Percentiles rank a stretch among this genome's conserved stretches.
Conservation (phyloP, 1,284 basidiomycete genomes). For the Marasmius fiardii region DNA sequence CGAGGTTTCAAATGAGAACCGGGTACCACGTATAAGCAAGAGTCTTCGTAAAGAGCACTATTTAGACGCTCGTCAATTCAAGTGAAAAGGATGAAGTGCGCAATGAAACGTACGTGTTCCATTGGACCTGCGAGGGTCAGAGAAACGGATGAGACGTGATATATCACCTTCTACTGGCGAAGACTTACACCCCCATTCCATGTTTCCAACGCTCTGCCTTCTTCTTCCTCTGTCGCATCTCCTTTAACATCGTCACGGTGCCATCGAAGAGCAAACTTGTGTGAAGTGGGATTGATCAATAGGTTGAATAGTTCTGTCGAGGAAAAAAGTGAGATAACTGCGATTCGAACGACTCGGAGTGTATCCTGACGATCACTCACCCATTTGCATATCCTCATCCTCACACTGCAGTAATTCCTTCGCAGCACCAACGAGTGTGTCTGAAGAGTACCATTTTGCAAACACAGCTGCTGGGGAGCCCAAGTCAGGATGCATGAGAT, state of each 20-base stretch:
- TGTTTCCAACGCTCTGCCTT: slow-evolving; percentile 50
- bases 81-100: neutral
- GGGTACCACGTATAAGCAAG: slow-evolving; percentile 75
- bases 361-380: slow-evolving; percentile 34
- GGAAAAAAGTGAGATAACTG: neutral
- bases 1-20: slow-evolving; percentile 62
- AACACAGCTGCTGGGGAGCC: slow-evolving; percentile 47
- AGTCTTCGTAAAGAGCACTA: slow-evolving; percentile 72
- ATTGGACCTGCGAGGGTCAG: slow-evolving; percentile 57
- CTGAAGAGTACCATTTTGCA: slow-evolving; percentile 66
- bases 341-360: too few species aligned
- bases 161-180: neutral
- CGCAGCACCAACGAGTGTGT: slow-evolving; percentile 46
- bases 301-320: slow-evolving; percentile 76
- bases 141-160: neutral
- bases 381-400: slow-evolving; percentile 69
- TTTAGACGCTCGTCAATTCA: neutral
- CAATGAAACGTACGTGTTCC: slow-evolving; percentile 64
- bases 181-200: slow-evolving; percentile 65
- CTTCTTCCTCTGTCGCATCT: slow-evolving; percentile 62
- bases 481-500: slow-evolving; percentile 76
- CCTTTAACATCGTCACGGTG: slow-evolving; percentile 79
- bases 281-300: slow-evolving; percentile 66
- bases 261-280: slow-evolving; percentile 78
- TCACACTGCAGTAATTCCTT: slow-evolving; percentile 53